phyloP scores from a whole-genome alignment of 805 yeast species.

The Diddensiella caesifluorescens region DNA sequence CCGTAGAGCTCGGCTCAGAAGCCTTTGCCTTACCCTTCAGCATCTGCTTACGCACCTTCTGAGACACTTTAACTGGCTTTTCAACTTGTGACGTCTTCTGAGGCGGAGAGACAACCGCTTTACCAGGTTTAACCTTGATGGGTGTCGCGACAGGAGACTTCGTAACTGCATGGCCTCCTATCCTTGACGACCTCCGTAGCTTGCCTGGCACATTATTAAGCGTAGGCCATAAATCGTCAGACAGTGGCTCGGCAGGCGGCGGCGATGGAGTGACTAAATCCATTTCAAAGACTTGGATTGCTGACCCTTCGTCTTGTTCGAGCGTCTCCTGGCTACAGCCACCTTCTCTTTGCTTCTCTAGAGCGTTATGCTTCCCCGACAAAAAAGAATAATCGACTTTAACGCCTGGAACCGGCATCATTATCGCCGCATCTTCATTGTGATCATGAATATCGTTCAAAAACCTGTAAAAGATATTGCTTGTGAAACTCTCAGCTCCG shows the following conservation, averaged over 20 bases:
- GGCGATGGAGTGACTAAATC: no score
- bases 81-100: not conserved
- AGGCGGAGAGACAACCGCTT: not conserved
- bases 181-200: no score
- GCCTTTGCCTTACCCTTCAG: slow-evolving; percentile 28
- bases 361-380: slow-evolving; percentile 9
- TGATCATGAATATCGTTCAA: slow-evolving; percentile 32
- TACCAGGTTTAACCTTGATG: no score
- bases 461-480: slow-evolving; percentile 22
- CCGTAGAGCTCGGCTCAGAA: not conserved
- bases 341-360: slow-evolving; percentile 5
- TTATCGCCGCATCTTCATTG: slow-evolving; percentile 20
- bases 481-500: no score
- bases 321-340: no score
- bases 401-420: slow-evolving; percentile 19
- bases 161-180: no score
- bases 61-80: slow-evolving; percentile 45
- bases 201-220: no score
- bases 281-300: no score
- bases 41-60: slow-evolving; percentile 51
- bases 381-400: slow-evolving; percentile 8
- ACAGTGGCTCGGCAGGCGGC: no score
- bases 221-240: no score
- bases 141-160: no score
- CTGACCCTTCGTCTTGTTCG: no score